Evolutionary conservation across 768 basidiomycete genomes (phyloP), one percentile per base, ranked within the genome.

Genomic region (Termitomyces bulborhizus): DNA sequence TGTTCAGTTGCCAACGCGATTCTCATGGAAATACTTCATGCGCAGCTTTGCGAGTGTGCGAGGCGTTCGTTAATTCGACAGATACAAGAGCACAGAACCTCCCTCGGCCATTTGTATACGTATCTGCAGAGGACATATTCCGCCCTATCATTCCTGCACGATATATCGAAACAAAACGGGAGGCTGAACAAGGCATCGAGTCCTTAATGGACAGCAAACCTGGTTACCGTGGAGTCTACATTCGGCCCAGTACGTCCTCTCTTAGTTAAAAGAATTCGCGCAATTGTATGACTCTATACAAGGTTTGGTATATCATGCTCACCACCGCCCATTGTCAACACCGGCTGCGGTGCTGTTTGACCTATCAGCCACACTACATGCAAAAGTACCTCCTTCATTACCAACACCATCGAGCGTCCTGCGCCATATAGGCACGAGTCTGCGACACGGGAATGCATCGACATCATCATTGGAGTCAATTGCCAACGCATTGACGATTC

Each of bases 271-370:
- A 56, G 53, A 53, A 54, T 57, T 46, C 36, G 18, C 12, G 7
- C 36, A 13, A 34, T 52, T 42, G 21, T 41, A 6, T 9, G 37
- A 24, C 21, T 37, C 49, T 39, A 57, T 40, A 46, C 60, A 67
- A 93, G 97, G 95, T 60, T 76, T 99, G 51, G 93, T 99, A 62
- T 98, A 98, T 71, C 96, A 98, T 66, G 89, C 96, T 8, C 93
- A 97, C 69, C 76, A 86, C 61, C 85, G 94, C 42, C 97, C 97
- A n/a, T 65, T 95, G 46, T 88, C 88, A 9, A 88, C 92, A 41
- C 88, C 92, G 49, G 77, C 90, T 51, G 94, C 96, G 1, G 86
- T 87, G 6, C 66, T 93, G 53, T 77, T 97, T 41, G 91, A 93
- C 65, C 71, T 95, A 7, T 90, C 93, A 24, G 81, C 92, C 9